Conservation (phyloP, 495 filamentous ascomycete species). For the Extremus antarcticus region DNA sequence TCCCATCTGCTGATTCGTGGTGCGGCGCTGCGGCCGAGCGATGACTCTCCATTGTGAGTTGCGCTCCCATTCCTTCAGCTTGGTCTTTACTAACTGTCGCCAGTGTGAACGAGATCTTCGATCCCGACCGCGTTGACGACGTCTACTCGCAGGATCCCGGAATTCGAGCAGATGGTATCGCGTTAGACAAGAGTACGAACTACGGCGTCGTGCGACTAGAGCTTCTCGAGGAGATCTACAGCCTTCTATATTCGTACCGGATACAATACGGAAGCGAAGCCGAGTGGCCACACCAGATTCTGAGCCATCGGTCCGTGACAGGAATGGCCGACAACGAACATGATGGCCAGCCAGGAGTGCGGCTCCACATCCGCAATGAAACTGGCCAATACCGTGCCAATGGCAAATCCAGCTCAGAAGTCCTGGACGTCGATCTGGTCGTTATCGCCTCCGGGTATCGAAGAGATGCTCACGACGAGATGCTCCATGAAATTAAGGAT, state of each 20-base stretch:
- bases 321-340: constrained; percentile 41
- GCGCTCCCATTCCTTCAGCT: not conserved
- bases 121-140: constrained; percentile 66
- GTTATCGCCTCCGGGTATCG: constrained; percentile 84
- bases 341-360: constrained; percentile 5
- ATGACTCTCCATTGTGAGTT: constrained; percentile 88
- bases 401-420: constrained; percentile 35
- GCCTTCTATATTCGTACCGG: constrained; percentile 72
- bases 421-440: constrained; percentile 64
- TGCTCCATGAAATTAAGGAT: constrained; percentile 52
- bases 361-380: constrained; percentile 9
- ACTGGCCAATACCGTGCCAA: constrained; percentile 21
- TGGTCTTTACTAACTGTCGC: constrained; percentile 16
- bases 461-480: constrained; percentile 64
- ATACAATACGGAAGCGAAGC: constrained; percentile 56
- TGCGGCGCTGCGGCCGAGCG: constrained; percentile 73
- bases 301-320: constrained; percentile 52
- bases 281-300: constrained; percentile 71
- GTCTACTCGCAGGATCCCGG: constrained; percentile 54
- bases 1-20: constrained; percentile 67
- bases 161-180: constrained; percentile 51
- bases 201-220: constrained; percentile 86
- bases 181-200: constrained; percentile 67
- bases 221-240: constrained; percentile 77
- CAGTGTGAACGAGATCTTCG: constrained; percentile 94